Base-by-base conservation (phyloP, 164 flowering plant species). In the Akebia trifoliata region DNA sequence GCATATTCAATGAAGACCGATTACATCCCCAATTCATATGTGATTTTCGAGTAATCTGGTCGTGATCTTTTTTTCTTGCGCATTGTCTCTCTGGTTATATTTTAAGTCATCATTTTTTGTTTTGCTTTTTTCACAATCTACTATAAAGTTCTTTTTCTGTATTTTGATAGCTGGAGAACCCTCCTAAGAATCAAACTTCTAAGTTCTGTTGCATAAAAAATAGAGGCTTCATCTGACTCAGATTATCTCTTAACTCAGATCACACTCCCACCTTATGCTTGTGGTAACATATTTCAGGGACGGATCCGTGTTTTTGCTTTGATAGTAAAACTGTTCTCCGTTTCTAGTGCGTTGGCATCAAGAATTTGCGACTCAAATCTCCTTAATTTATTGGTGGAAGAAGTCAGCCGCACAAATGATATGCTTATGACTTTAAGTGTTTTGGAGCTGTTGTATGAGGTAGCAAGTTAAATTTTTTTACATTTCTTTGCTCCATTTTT, bases 371-470 rank as follows among this genome's bases (percentile, higher is more conserved):
- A 70, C 35, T 78, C 83, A 54, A 76, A 77, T 67, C 74, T 92
- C 45, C 88, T 92, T 12, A 57, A 62, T 51, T 65, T 85, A 37
- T 56, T 92, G 60, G 98, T 82, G 78, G 79, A 73, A 43, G 96
- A 84, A 79, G 65, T 84, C 53, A 67, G 64, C 54, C 75, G 69
- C 59, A 43, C 70, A 54, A 71, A 53, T 69, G 98, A 92, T 62
- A 69, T 78, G 37, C 86, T 92, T 42, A 79, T 67, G 46, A 79
- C 86, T 51, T 72, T 85, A 65, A 86, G 78, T 73, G 78, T 75
- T 47, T 50, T 92, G 78, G 98, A 92, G 73, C 83, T 92, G 18
- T 50, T 85, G 32, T 85, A 79, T 59, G 98, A 92, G 95, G 98
- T 87, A 69, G 22, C 8, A 18, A n/a, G 34, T 64, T 29, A 15